Percentiles rank a stretch among this genome's conserved stretches.
phyloP scores from a whole-genome alignment of 164 flowering plant genomes.

The Malania oleifera region DNA sequence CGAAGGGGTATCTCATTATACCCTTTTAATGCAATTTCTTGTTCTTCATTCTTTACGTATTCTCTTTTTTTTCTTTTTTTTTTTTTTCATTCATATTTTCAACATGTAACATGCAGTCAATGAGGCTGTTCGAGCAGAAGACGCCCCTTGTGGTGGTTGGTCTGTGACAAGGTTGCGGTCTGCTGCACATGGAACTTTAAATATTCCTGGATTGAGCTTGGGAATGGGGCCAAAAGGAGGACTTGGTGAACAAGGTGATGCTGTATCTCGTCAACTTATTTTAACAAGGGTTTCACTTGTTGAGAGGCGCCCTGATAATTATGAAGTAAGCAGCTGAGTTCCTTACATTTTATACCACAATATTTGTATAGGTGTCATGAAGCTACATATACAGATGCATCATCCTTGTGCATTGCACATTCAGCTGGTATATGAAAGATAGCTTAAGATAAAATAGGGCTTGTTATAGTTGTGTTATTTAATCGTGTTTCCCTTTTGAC shows the following conservation, averaged over 20 bases:
- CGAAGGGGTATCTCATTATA: conserved; percentile 53
- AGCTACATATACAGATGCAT: background rate
- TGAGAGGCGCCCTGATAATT: conserved; percentile 93
- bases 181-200: conserved; percentile 89
- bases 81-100: background rate
- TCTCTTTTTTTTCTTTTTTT: conserved; percentile 3
- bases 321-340: conserved; percentile 60
- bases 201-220: conserved; percentile 67
- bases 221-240: conserved; percentile 93
- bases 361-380: background rate
- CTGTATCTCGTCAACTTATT: conserved; percentile 87
- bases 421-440: background rate
- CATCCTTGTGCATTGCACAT: background rate
- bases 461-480: too few relatives aligned
- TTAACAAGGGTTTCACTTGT: conserved; percentile 86
- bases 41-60: background rate
- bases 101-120: conserved; percentile 45
- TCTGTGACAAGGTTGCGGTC: conserved; percentile 90
- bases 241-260: conserved; percentile 92
- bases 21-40: background rate
- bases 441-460: too few relatives aligned
- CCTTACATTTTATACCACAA: conserved; percentile 4
- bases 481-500: too few relatives aligned
- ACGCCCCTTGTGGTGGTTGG: conserved; percentile 93
- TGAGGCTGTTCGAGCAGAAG: conserved; percentile 95